A percentile compares a stretch with the other conserved stretches of the same genome.
These are phyloP conservation scores for Paecilomyces sp. DNA, from an alignment of 2,329 filamentous ascomycete genomes.

Conservation along the genomic window DNA sequence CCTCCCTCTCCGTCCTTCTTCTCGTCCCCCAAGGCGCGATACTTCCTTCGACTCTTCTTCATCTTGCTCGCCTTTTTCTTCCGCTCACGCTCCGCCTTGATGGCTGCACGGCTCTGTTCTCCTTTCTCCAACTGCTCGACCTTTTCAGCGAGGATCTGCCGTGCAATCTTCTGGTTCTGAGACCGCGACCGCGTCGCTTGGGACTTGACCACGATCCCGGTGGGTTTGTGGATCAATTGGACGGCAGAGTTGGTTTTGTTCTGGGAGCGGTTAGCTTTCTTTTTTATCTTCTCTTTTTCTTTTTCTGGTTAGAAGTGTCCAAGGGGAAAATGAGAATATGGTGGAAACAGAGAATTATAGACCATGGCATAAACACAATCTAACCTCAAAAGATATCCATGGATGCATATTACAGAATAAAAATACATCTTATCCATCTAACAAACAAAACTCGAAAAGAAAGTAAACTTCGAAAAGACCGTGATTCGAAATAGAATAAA, in stretches of 20 bases:
- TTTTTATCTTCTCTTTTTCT: no score
- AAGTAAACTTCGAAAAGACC: background rate
- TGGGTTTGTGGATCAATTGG: constrained; percentile 82
- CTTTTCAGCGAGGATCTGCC: constrained; percentile 66
- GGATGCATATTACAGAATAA: background rate
- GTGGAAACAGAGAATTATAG: background rate
- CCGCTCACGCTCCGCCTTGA: constrained; percentile 81
- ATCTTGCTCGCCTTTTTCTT: constrained; percentile 37
- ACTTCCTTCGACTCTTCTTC: constrained; percentile 40
- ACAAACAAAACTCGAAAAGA: background rate
- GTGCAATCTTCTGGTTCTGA: constrained; percentile 81
- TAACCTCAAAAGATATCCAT: background rate
- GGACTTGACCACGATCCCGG: constrained; percentile 87
- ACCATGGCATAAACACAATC: background rate
- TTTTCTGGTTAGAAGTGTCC: background rate
- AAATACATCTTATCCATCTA: background rate
- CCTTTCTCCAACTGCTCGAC: constrained; percentile 72
- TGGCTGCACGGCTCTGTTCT: constrained; percentile 64
- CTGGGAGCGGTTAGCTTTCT: constrained; percentile 23
- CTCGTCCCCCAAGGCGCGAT: constrained; percentile 29
- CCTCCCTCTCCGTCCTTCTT: constrained; percentile 8
- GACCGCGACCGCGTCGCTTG: constrained; percentile 82
- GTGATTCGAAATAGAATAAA: background rate
- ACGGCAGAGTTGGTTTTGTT: constrained; percentile 97
- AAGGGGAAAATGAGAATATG: background rate